Evolutionary conservation across 1,284 basidiomycete genomes (phyloP), one percentile per base, ranked within the genome.

Genomic region (Tylopilus sp.): DNA sequence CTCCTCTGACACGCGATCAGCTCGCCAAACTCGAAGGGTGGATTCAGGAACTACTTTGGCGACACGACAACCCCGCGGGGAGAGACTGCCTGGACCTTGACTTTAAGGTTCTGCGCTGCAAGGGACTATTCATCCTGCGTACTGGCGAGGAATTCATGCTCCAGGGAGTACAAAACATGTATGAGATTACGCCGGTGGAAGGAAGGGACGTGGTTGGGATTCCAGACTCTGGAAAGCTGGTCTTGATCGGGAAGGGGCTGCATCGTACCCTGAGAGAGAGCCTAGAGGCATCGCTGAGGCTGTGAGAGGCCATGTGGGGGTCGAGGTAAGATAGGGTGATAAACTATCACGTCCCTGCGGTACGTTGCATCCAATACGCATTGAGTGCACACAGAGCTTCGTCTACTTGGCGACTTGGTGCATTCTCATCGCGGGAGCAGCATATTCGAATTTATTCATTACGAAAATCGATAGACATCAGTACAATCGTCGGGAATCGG

Each of bases 101-200:
- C 12, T 55, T 89, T 31, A 78, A 84, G 44, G 75, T 96, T 2
- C 70, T 97, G 12, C 79, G 93, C 13, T 91, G 89, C 58, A 96
- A 96, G 65, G 92, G 92, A 8, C 74, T 91, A 30, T 81, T 92
- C 56, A 60, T 71, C 4, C 65, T 75, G 3, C 66, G 74, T 0
- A 70, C 69, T 0, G 86, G 84, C 5, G 71, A 76, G 48, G 76
- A 78, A 49, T 81, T 81, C 57, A 79, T 95, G 45, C 68, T 96
- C 30, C 93, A 97, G 62, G 93, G 92, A 3, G 93, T 97, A 11
- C 74, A 87, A 54, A 89, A 75, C 58, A 75, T 95, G 66, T 96
- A 93, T 62, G 93, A 97, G 56, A 76, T 94, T 16, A 71, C 72
- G 2, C 69, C 75, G 48, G 68, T 84, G 51, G 65, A 68, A 16